phyloP scores from a whole-genome alignment of 1,284 basidiomycete species.

The Irpex sp. region DNA sequence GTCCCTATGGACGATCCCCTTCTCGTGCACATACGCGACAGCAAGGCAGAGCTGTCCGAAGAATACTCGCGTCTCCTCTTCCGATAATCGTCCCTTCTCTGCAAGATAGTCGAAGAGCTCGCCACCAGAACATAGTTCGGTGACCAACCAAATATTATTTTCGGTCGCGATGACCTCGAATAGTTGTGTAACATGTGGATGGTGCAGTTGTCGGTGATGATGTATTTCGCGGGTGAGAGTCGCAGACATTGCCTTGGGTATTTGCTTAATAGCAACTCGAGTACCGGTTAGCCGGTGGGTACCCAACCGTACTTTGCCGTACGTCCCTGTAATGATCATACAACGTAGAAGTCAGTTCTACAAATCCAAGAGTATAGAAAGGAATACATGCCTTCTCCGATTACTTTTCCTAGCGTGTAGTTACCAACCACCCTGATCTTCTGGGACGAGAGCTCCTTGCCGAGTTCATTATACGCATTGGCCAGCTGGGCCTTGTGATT shows the following conservation, averaged over 20 bases:
- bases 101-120: conserved; percentile 97
- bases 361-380: not conserved
- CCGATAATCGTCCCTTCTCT: conserved; percentile 85
- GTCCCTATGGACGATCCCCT: conserved; percentile 93
- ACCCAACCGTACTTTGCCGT: conserved; percentile 91
- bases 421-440: conserved; percentile 92
- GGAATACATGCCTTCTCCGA: conserved; percentile 82
- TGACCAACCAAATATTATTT: conserved; percentile 92
- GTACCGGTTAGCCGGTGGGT: conserved; percentile 88
- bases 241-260: conserved; percentile 89
- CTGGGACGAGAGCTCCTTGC: conserved; percentile 87
- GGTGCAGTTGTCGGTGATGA: conserved; percentile 95
- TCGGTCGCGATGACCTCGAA: conserved; percentile 99
- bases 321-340: conserved; percentile 59
- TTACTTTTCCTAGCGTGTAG: conserved; percentile 92
- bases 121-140: conserved; percentile 94
- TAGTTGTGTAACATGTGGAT: conserved; percentile 92
- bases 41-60: conserved; percentile 98
- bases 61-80: conserved; percentile 79
- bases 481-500: conserved; percentile 86
- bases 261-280: conserved; percentile 95
- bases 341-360: not conserved
- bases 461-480: conserved; percentile 94
- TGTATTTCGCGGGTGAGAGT: conserved; percentile 96
- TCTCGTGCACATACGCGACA: conserved; percentile 85